Evolutionary conservation across 805 yeast genomes (phyloP).

Genomic region (Kodamaea leandrae): DNA sequence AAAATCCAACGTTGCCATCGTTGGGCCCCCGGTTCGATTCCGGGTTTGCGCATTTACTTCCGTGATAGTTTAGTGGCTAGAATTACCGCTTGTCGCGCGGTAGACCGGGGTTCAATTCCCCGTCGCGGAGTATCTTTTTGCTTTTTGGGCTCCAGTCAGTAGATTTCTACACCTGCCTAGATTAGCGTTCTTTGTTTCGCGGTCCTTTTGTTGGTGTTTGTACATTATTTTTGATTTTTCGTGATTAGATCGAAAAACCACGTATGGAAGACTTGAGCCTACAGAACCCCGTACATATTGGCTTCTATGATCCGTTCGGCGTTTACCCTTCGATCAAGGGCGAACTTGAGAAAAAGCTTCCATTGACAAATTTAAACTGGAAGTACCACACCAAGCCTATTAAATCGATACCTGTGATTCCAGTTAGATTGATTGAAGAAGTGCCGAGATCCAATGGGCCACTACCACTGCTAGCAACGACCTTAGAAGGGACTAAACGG

Average conservation of each 20-base stretch:
- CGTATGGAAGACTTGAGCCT: slow-evolving; percentile 12
- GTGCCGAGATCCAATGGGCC: slow-evolving; percentile 36
- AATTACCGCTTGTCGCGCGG: slow-evolving; percentile 8
- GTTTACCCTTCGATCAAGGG: slow-evolving; percentile 46
- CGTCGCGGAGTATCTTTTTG: slow-evolving; percentile 5
- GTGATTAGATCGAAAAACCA: too few species aligned
- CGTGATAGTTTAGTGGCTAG: slow-evolving; percentile 6
- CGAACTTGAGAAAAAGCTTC: slow-evolving; percentile 47
- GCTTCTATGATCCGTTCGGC: slow-evolving; percentile 75
- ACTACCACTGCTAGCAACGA: slow-evolving; percentile 21
- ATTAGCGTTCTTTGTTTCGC: background rate
- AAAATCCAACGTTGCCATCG: slow-evolving; percentile 4
- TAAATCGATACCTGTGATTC: slow-evolving; percentile 60
- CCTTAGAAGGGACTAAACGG: background rate
- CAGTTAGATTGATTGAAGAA: slow-evolving; percentile 56
- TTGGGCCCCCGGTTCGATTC: slow-evolving; percentile 5
- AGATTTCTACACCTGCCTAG: background rate
- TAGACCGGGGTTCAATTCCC: slow-evolving; percentile 8
- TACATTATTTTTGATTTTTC: background rate
- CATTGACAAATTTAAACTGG: slow-evolving; percentile 72
- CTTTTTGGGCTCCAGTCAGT: background rate
- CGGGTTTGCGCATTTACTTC: slow-evolving; percentile 1
- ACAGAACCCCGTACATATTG: slow-evolving; percentile 37
- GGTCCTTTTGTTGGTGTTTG: too few species aligned
- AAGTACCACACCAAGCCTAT: slow-evolving; percentile 49